Conservation (phyloP, 768 basidiomycete genomes). For the Podaxis pistillaris region DNA sequence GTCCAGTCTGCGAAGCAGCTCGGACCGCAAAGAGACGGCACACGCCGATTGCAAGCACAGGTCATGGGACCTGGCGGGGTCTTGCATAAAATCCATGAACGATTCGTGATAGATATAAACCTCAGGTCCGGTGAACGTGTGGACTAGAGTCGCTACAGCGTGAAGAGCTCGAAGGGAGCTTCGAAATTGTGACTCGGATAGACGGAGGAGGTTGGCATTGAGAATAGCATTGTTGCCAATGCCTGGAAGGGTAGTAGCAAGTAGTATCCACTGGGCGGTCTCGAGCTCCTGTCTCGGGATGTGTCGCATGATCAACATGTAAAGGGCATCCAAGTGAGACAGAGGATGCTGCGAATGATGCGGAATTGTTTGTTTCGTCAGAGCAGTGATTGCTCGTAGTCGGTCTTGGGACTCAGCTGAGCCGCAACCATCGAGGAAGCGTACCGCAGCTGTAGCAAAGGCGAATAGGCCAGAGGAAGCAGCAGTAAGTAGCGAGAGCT, state of each 20-base stretch:
- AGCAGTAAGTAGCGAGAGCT: not conserved
- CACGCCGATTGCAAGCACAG: not conserved
- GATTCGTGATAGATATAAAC: not conserved
- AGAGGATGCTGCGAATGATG: not conserved
- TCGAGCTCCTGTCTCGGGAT: not conserved
- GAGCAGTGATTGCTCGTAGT: not conserved
- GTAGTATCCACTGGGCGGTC: not conserved
- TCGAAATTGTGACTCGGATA: not conserved
- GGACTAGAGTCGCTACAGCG: not conserved
- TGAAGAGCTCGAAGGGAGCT: not conserved
- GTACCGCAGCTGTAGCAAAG: constrained; percentile 7
- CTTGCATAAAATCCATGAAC: not conserved
- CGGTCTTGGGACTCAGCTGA: not conserved
- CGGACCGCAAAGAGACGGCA: not conserved
- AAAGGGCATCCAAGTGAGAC: not conserved
- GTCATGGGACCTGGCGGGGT: not conserved
- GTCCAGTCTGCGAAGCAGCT: not conserved
- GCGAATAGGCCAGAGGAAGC: constrained; percentile 8
- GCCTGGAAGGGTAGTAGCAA: not conserved
- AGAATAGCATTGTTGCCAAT: not conserved
- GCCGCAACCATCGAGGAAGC: not conserved
- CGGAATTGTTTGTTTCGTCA: not conserved
- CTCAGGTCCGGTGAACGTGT: not conserved
- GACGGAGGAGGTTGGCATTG: not conserved
- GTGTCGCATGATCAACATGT: not conserved